A percentile compares a stretch with the other conserved stretches of the same genome.
Evolutionary conservation across 305 asterid species (phyloP).

Genomic region (Fraxinus velutina): DNA sequence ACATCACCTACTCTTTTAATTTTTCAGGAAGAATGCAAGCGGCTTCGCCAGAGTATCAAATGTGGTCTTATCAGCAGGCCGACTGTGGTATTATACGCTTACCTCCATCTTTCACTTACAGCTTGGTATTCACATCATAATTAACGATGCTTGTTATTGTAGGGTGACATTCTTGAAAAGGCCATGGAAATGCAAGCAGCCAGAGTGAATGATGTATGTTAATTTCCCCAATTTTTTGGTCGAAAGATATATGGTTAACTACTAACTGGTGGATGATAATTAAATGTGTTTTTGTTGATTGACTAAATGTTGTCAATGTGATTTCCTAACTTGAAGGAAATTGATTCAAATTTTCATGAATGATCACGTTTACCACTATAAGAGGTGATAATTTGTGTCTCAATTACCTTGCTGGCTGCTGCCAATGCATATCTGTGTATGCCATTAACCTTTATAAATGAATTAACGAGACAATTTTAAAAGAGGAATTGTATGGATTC

Average conservation of each 20-base stretch:
- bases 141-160: slow-evolving; percentile 33
- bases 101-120: slow-evolving; percentile 16
- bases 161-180: slow-evolving; percentile 99
- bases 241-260: neutral
- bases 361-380: neutral
- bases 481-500: neutral
- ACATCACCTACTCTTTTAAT: neutral
- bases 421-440: neutral
- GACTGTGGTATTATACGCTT: slow-evolving; percentile 68
- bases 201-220: slow-evolving; percentile 89
- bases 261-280: neutral
- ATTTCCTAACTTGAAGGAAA: neutral
- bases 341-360: neutral
- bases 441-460: neutral
- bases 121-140: slow-evolving; percentile 14
- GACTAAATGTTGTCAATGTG: neutral
- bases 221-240: slow-evolving; percentile 12
- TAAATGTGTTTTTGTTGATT: neutral
- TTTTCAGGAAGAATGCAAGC: slow-evolving; percentile 96
- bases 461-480: neutral
- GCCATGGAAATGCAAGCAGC: slow-evolving; percentile 84
- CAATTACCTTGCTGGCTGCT: neutral
- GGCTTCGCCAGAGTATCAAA: slow-evolving; percentile 95
- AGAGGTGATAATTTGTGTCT: neutral
- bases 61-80: slow-evolving; percentile 85